Evolutionary conservation across 495 filamentous ascomycete species (phyloP), one percentile per base, ranked within the genome.

Genomic region (Aspergillus steynii): DNA sequence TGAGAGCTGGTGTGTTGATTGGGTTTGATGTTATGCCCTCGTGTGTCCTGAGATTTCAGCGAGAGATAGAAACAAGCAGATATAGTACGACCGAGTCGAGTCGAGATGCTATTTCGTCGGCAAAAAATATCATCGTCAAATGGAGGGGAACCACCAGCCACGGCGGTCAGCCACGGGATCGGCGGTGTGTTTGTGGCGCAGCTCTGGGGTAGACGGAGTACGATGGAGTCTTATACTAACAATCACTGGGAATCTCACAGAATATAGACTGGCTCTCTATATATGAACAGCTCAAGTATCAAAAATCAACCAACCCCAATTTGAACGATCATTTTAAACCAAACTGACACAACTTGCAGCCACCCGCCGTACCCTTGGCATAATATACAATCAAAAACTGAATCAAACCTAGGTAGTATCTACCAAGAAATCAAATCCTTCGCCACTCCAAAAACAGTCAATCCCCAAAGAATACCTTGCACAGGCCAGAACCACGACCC

Each of bases 381-480:
- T 29, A 26, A 9, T 32, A 32, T 32, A 32, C 31, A 32, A 32
- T 20, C 20, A 20, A 20, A 20, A 20, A 20, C 20, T 20, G 20
- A 20, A 20, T 20, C 20, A 20, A 20, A 20, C 20, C 20, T 20
- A 20, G 20, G 20, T 20, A 53, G 15, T 53, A 10, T 25, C 25
- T 29, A 59, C 46, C 50, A 49, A 52, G 56, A 59, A 26, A 79
- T 56, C 58, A 80, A 61, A 25, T 74, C 68, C 54, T 59, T 62
- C 0, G 60, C 78, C 62, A 80, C 75, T 10, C 78, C 77, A 63
- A 79, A 77, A 12, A 73, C 77, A 59, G 65, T 74, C 72, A 85
- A 56, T 25, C 71, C 77, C 70, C 79, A 74, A 42, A 85, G 64
- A 28, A 67, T 80, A 46, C 70, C 58, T 71, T 84, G 80, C 26